phyloP scores from a whole-genome alignment of 768 basidiomycete genomes.

The Russula sp. region DNA sequence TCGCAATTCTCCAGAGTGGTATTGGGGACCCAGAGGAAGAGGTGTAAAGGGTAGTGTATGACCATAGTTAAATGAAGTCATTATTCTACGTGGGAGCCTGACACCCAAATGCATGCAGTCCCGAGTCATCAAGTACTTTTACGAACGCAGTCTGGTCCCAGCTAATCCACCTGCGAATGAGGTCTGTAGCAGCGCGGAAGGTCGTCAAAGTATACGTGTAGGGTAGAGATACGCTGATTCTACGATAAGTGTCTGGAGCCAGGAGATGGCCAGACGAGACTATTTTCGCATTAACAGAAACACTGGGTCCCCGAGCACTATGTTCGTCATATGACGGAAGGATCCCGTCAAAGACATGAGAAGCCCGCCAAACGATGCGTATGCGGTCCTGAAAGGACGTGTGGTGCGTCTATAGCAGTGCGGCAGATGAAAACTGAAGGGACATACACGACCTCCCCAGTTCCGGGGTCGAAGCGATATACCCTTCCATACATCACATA shows the following conservation, averaged over 20 bases:
- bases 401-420: conserved; percentile 20
- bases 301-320: conserved; percentile 90
- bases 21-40: conserved; percentile 96
- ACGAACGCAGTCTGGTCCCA: not conserved
- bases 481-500: conserved; percentile 99
- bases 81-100: not conserved
- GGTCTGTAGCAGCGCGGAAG: not conserved
- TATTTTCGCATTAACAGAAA: conserved; percentile 77
- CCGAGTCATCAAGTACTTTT: not conserved
- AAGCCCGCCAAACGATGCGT: conserved; percentile 94
- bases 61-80: not conserved
- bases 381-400: conserved; percentile 64
- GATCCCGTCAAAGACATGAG: conserved; percentile 91
- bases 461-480: conserved; percentile 92
- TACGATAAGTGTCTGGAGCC: not conserved
- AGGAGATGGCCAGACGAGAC: not conserved
- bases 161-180: not conserved
- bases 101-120: not conserved
- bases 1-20: conserved; percentile 86
- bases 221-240: not conserved
- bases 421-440: not conserved
- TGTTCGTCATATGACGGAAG: conserved; percentile 84
- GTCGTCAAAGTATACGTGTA: not conserved
- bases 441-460: conserved; percentile 78
- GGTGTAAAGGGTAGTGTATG: conserved; percentile 32